A percentile compares a stretch with the other conserved stretches of the same genome.
Evolutionary conservation across 2,329 filamentous ascomycete genomes (phyloP).

Genomic region (Sphaerulina vaccinii): DNA sequence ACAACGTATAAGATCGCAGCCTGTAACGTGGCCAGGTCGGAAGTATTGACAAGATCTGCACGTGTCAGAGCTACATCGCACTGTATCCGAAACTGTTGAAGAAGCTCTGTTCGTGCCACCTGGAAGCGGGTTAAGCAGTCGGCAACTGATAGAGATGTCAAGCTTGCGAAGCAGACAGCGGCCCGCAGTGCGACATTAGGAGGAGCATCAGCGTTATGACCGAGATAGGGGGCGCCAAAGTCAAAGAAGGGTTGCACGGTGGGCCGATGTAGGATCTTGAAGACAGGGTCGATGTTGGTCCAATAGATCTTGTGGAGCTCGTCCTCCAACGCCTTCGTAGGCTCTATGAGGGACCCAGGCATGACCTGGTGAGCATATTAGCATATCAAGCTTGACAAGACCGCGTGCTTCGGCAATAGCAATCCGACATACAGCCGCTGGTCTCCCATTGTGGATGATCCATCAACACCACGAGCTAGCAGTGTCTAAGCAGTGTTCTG

Average conservation of each 20-base stretch:
- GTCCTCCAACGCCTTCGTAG: slow-evolving; percentile 17
- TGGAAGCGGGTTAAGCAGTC: slow-evolving; percentile 32
- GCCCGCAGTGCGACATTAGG: slow-evolving; percentile 32
- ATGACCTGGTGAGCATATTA: slow-evolving; percentile 28
- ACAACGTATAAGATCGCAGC: slow-evolving; percentile 31
- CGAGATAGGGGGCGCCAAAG: slow-evolving; percentile 28
- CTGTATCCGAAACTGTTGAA: slow-evolving; percentile 27
- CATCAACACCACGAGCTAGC: too few species aligned
- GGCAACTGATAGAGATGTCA: slow-evolving; percentile 32
- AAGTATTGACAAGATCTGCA: slow-evolving; percentile 35
- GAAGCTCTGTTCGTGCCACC: slow-evolving; percentile 20
- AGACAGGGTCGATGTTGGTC: slow-evolving; percentile 34
- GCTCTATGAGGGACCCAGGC: slow-evolving; percentile 33
- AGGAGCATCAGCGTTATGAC: slow-evolving; percentile 24
- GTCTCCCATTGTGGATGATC: too few species aligned
- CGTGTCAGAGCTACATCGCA: slow-evolving; percentile 34
- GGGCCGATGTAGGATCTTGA: slow-evolving; percentile 33
- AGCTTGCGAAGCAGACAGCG: slow-evolving; percentile 34
- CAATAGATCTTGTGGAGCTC: slow-evolving; percentile 29
- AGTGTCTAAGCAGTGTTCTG: too few species aligned
- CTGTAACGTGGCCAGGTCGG: slow-evolving; percentile 34
- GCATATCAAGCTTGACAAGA: too few species aligned
- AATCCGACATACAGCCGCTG: too few species aligned
- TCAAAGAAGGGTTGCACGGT: slow-evolving; percentile 30
- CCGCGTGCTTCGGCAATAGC: too few species aligned